Percentiles rank a stretch among this genome's conserved stretches.
Conservation (phyloP, 768 basidiomycete species). For the Mycena chlorophos region DNA sequence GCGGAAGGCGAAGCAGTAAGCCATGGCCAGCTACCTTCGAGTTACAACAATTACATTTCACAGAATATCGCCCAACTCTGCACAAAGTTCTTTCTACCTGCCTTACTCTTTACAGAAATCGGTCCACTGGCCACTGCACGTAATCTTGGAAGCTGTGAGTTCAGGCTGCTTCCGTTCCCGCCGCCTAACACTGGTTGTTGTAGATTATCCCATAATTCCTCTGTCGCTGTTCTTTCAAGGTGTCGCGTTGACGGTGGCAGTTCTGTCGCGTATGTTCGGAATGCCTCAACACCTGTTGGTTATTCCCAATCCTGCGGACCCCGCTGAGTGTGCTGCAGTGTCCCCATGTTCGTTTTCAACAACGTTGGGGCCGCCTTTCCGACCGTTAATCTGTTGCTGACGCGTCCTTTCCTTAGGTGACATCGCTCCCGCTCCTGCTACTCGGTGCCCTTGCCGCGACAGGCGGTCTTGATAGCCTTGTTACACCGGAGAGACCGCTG, state of each 20-base stretch:
- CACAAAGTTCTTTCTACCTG: conserved; percentile 19
- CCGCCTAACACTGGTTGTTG: neutral
- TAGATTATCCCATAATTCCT: conserved; percentile 21
- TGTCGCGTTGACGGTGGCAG: conserved; percentile 9
- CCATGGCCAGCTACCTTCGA: too few species aligned
- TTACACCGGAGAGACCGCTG: conserved; percentile 10
- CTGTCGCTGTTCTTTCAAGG: conserved; percentile 19
- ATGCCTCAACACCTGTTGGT: conserved; percentile 19
- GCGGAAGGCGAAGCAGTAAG: conserved; percentile 16
- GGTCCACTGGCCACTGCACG: conserved; percentile 14
- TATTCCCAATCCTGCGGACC: neutral
- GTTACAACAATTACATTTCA: neutral
- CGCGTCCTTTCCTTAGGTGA: conserved; percentile 11
- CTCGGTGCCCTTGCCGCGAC: conserved; percentile 16
- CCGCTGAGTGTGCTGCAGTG: neutral
- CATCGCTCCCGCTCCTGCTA: conserved; percentile 20
- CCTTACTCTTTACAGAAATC: conserved; percentile 20
- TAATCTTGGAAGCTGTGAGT: conserved; percentile 16
- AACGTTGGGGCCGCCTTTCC: conserved; percentile 3
- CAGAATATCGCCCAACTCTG: conserved; percentile 14
- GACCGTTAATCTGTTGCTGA: neutral
- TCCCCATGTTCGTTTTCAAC: conserved; percentile 23
- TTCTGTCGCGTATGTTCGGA: conserved; percentile 1
- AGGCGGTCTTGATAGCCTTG: conserved; percentile 13
- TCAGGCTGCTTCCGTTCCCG: neutral